Base-by-base conservation (phyloP, 2,329 filamentous ascomycete genomes). In the Cladosporium sp. region DNA sequence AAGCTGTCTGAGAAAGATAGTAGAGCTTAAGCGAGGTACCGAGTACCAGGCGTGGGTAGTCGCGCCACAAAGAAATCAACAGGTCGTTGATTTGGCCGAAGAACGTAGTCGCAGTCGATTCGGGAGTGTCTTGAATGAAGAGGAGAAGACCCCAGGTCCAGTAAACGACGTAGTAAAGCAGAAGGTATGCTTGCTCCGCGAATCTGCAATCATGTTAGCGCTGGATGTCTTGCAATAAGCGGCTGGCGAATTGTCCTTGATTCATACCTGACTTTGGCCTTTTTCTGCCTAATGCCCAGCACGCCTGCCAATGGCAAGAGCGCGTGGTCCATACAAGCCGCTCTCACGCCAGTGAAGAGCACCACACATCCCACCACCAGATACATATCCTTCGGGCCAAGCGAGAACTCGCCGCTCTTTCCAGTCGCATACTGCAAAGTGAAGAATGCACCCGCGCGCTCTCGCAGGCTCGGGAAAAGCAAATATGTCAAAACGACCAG, bases 171-270 rank as follows among this genome's bases (percentile, higher is more conserved):
- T 92, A 92, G 72, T 96, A 97, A 38, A 93, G 69, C 50, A 94
- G 72, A 64, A 95, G 76, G 88, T 92, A 97, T 40, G 85, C 88
- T 72, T 98, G 93, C 72, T 98, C 93, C 55, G 89, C 89, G 71
- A 97, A 95, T 35, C 49, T 51, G 19, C 2, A 4, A 13, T 18
- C 19, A 3, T 9, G 25, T 50, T 33, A 50, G 48, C 22, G 27
- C 12, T 38, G 20, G 12, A 7, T 35, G 11, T 15, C 6, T 9
- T 25, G 7, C 15, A 15, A 18, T 19, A 18, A 13, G 5, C 5
- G n/a, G n/a, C n/a, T n/a, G n/a, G 5, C 7, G 4, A 13, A 8
- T 4, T 20, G 4, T 7, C 3, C 9, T 32, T 25, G 13, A 8
- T 12, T 52, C 93, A 81, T 42, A 88, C 81, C 53, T 56, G 53